Conservation (phyloP, 1,284 basidiomycete genomes). For the Polyporus tsugae region DNA sequence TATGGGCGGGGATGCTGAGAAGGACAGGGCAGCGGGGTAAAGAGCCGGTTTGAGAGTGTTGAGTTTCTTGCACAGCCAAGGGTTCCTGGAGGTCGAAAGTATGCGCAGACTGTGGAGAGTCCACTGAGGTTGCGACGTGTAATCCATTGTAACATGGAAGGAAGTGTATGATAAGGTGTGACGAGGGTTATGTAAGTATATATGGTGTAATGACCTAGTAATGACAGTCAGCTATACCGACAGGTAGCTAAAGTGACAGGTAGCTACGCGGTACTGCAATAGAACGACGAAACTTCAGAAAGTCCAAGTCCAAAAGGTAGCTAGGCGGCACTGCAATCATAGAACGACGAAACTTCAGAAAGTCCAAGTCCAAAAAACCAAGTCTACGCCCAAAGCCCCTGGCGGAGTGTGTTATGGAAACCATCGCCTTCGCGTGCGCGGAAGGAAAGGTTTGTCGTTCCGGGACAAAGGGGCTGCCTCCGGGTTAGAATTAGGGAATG, state of each 20-base stretch:
- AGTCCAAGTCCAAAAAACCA: background rate
- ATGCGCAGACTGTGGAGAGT: no score
- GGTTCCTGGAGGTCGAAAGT: no score
- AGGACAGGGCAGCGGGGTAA: conserved; percentile 18
- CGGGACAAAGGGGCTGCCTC: background rate
- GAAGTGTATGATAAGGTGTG: no score
- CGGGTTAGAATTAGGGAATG: conserved; percentile 11
- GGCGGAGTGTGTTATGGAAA: background rate
- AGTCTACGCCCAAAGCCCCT: background rate
- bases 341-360: background rate
- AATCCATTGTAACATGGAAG: no score
- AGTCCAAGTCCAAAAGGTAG: background rate
- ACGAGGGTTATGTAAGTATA: no score
- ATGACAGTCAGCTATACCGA: background rate
- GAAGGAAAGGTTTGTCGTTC: background rate
- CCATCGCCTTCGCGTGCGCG: background rate
- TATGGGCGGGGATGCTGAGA: conserved; percentile 20
- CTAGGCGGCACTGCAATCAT: background rate
- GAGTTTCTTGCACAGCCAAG: no score
- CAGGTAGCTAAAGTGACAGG: background rate
- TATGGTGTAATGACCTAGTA: no score
- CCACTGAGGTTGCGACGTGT: no score
- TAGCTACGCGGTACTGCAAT: background rate
- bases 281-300: background rate
- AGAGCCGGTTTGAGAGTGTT: background rate